A percentile compares a stretch with the other conserved stretches of the same genome.
These are phyloP conservation scores for Rubus idaeus DNA, from an alignment of 306 rosid species.

Conservation along the genomic window DNA sequence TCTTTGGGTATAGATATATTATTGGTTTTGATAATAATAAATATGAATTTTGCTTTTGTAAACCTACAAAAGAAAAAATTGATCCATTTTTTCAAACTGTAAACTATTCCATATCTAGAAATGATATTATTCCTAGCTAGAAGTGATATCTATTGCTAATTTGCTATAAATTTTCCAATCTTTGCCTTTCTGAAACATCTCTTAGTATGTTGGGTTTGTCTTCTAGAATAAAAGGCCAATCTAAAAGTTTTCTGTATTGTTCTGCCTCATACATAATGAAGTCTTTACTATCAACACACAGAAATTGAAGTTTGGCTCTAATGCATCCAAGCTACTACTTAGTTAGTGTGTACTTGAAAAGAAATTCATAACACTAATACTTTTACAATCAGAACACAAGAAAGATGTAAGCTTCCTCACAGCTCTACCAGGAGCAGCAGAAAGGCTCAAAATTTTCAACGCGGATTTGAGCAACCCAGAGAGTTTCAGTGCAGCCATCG, in stretches of 20 bases:
- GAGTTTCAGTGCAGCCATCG: constrained; percentile 40
- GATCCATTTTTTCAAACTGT: neutral
- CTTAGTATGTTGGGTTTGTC: neutral
- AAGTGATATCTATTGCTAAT: neutral
- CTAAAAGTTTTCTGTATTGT: neutral
- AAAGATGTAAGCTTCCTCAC: constrained; percentile 52
- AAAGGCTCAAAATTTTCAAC: constrained; percentile 34
- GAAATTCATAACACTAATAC: neutral
- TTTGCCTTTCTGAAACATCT: neutral
- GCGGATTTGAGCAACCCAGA: constrained; percentile 39
- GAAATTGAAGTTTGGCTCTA: neutral
- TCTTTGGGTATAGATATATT: neutral
- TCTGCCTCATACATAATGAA: neutral
- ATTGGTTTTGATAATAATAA: neutral
- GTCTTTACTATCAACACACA: neutral
- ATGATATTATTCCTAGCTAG: neutral
- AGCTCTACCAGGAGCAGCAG: constrained; percentile 43
- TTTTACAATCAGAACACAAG: constrained; percentile 19
- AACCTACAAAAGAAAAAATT: neutral
- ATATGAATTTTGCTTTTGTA: neutral
- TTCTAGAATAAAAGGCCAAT: neutral
- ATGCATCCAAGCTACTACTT: neutral
- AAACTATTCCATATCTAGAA: neutral
- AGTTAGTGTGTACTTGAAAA: neutral
- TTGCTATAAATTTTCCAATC: neutral